Percentiles rank a stretch among this genome's conserved stretches.
phyloP scores from a whole-genome alignment of 129 eudicot genomes.

The carrot (Daucus carota) region DH1_v3.0 NC_030385.2:41908001-41908500 shows the following conservation, averaged over 20 bases:
- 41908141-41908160: conserved; percentile 19
- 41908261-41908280: background rate
- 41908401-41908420: background rate
- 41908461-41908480: background rate
- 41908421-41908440: conserved; percentile 5
- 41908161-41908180: background rate
- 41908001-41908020: background rate
- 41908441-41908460: background rate
- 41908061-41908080: background rate
- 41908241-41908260: background rate
- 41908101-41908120: conserved; percentile 1
- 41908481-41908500: background rate
- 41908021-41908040: background rate
- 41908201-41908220: conserved; percentile 10
- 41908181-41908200: background rate
- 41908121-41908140: background rate
- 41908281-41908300: background rate
- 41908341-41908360: background rate
- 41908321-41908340: background rate
- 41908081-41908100: background rate
- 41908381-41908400: conserved; percentile 3
- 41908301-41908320: background rate
- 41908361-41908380: background rate
- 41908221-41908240: conserved; percentile 4
- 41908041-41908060: conserved; percentile 6